phyloP scores from a whole-genome alignment of 148 eudicot species.

The Vaccinium vitisidaea region DNA sequence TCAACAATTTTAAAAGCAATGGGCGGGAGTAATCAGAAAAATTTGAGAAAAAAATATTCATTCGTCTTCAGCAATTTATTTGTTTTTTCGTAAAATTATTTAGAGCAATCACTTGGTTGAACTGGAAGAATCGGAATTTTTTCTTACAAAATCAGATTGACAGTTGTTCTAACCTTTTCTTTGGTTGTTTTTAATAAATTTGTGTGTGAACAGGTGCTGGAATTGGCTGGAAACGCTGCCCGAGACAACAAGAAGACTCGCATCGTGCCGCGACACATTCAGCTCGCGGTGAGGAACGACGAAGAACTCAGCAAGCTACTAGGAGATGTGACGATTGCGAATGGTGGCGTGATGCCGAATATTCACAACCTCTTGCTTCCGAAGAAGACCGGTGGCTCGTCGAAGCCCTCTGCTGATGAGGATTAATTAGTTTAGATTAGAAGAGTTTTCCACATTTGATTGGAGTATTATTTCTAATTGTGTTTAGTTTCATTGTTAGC shows the following conservation, averaged over 20 bases:
- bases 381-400: slow-evolving; percentile 15
- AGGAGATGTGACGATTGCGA: slow-evolving; percentile 24
- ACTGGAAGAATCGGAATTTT: too few species aligned
- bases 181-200: neutral
- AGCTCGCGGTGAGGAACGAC: slow-evolving; percentile 29
- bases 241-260: slow-evolving; percentile 27
- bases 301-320: slow-evolving; percentile 28
- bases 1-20: too few species aligned
- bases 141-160: too few species aligned
- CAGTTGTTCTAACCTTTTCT: too few species aligned
- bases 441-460: neutral
- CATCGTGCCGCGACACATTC: slow-evolving; percentile 24
- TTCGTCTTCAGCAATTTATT: too few species aligned
- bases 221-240: slow-evolving; percentile 29
- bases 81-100: too few species aligned
- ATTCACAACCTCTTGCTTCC: slow-evolving; percentile 22
- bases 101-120: too few species aligned
- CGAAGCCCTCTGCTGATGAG: slow-evolving; percentile 14
- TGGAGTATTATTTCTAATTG: neutral
- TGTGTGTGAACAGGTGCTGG: slow-evolving; percentile 17
- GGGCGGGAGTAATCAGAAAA: too few species aligned
- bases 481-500: neutral
- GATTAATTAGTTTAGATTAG: neutral
- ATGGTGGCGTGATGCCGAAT: slow-evolving; percentile 31
- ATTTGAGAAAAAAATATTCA: too few species aligned